phyloP scores from a whole-genome alignment of 805 yeast genomes.

The Hanseniaspora mollemarum region DNA sequence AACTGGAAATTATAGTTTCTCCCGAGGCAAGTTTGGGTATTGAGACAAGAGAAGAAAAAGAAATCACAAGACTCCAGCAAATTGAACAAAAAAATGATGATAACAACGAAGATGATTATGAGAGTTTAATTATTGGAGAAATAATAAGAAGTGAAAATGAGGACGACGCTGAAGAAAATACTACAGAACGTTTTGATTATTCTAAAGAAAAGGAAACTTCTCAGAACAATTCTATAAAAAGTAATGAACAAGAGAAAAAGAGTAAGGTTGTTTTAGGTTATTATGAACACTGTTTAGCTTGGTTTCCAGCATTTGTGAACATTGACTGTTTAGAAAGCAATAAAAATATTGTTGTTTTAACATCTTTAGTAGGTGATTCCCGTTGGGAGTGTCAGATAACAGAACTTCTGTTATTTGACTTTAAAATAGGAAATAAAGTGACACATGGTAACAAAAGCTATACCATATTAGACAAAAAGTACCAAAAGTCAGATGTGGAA shows the following conservation, averaged over 20 bases:
- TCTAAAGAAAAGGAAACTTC: not conserved
- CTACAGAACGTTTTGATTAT: not conserved
- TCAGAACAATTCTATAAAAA: not conserved
- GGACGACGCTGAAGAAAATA: not conserved
- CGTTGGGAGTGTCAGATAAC: not conserved
- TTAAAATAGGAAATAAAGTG: not conserved
- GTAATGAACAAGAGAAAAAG: not conserved
- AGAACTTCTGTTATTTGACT: not conserved
- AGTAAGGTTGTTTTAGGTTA: not conserved
- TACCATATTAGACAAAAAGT: not conserved
- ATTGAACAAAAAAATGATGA: not conserved
- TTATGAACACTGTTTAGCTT: not conserved
- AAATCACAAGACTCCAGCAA: not conserved
- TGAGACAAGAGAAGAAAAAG: not conserved
- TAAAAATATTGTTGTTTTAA: not conserved
- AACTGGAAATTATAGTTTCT: constrained; percentile 10
- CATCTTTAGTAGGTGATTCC: not conserved
- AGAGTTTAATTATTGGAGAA: not conserved
- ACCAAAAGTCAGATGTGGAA: not conserved
- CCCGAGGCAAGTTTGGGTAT: not conserved
- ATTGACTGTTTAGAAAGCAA: not conserved
- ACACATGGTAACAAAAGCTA: not conserved
- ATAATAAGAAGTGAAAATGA: not conserved
- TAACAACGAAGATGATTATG: not conserved
- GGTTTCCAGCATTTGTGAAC: not conserved